Conservation (phyloP, 148 eudicot species). For the Rhododendron simsii region DNA sequence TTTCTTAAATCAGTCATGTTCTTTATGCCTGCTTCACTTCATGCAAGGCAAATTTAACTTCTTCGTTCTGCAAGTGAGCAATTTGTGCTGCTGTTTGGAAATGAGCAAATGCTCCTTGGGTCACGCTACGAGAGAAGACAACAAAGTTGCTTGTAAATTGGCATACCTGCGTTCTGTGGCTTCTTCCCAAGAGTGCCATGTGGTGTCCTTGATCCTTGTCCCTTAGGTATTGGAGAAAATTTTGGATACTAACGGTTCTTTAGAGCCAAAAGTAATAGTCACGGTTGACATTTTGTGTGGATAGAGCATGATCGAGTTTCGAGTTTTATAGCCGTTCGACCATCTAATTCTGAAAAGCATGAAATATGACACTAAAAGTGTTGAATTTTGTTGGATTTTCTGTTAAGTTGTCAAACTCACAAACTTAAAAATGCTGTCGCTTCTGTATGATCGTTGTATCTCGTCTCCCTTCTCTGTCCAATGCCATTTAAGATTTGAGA, state of each 20-base stretch:
- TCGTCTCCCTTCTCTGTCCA: background rate
- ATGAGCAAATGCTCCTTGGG: background rate
- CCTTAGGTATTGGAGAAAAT: background rate
- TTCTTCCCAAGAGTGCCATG: background rate
- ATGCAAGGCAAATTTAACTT: background rate
- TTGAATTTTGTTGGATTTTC: background rate
- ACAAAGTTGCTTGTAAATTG: background rate
- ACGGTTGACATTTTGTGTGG: too few species aligned
- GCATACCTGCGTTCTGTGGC: background rate
- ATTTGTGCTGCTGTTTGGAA: background rate
- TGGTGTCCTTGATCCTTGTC: background rate
- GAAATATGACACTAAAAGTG: too few species aligned
- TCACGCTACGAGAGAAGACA: background rate
- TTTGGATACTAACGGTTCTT: too few species aligned
- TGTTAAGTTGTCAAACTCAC: background rate
- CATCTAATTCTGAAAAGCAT: too few species aligned
- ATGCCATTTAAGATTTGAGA: background rate
- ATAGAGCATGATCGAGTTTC: too few species aligned
- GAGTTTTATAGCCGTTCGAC: too few species aligned
- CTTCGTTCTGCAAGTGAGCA: background rate
- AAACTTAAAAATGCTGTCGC: background rate
- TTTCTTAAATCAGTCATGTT: background rate
- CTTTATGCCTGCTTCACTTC: background rate
- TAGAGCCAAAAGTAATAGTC: too few species aligned
- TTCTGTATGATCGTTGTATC: background rate